Percentiles rank a stretch among this genome's conserved stretches.
phyloP scores from a whole-genome alignment of 768 basidiomycete genomes.

The Hericium rajendrae region DNA sequence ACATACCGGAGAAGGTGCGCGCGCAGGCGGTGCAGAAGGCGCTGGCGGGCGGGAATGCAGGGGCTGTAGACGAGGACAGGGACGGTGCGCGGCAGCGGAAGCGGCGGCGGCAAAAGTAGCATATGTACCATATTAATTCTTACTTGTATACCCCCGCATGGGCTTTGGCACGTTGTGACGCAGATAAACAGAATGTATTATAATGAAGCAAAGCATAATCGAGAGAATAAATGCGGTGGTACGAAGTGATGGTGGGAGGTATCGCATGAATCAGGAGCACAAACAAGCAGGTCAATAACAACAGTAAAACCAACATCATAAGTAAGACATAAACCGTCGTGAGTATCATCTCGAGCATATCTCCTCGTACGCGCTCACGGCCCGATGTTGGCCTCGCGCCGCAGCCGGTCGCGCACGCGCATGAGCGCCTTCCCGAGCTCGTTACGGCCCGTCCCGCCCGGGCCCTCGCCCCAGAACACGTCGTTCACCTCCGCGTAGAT shows the following conservation, averaged over 20 bases:
- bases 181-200: background rate
- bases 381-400: slow-evolving; percentile 14
- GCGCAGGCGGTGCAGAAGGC: slow-evolving; percentile 41
- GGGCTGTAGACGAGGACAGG: background rate
- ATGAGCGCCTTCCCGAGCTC: slow-evolving; percentile 53
- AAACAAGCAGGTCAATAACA: background rate
- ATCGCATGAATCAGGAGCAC: background rate
- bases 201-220: background rate
- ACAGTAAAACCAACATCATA: background rate
- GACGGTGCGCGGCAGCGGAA: background rate
- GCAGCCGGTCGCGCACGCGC: slow-evolving; percentile 42
- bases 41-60: background rate
- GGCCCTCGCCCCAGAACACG: slow-evolving; percentile 59
- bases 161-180: background rate
- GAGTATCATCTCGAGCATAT: background rate
- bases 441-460: slow-evolving; percentile 41
- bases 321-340: background rate
- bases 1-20: slow-evolving; percentile 66
- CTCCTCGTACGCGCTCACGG: background rate
- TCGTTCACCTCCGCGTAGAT: slow-evolving; percentile 48
- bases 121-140: too few species aligned
- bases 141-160: background rate
- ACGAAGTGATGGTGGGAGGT: background rate
- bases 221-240: background rate
- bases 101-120: background rate